Evolutionary conservation across 495 filamentous ascomycete species (phyloP), one percentile per base, ranked within the genome.

Genomic region (Elasticomyces elasticus): DNA sequence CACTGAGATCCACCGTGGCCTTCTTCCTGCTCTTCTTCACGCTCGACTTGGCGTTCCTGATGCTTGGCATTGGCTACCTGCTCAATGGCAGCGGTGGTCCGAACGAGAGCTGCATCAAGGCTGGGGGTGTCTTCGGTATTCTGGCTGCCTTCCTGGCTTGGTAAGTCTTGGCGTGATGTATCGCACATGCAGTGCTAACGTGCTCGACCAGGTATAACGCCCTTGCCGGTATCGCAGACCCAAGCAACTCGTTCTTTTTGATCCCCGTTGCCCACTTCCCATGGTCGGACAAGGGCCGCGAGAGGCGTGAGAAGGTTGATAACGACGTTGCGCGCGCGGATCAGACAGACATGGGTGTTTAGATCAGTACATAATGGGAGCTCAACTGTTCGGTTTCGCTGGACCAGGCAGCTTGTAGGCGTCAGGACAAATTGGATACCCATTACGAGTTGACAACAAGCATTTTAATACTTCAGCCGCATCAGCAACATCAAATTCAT

Each of bases 11-110:
- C 15, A 95, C 90, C 59, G 82, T 96, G 64, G 90, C 91, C 62
- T 98, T 97, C 83, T 96, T 92, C 83, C 54, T 79, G 53, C 81
- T 98, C 17, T 98, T 97, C 82, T 87, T 97, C 74, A 82, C 80
- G 58, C 87, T 97, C 42, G 92, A 95, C 71, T 55, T 97, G 46
- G 84, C 89, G 60, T 96, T 95, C 80, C 76, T 98, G 54, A 75
- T 94, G 63, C 87, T 98, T 51, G 82, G 81, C 57, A 78, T 89
- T 64, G 78, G 74, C 51, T 84, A 94, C 69, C 80, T 88, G 60
- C 51, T 72, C 44, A 70, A 70, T 52, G 62, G 67, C 64, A 57
- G 30, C n/a, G 75, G 71, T 19, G 51, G 31, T 1, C 72, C 76
- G 49, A 74, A 82, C 60, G 30, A 61, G 11, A 71, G 63, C 41